Evolutionary conservation across 1,139 yeast species (phyloP), one percentile per base, ranked within the genome.

Genomic region (Yamadazyma buinensis): DNA sequence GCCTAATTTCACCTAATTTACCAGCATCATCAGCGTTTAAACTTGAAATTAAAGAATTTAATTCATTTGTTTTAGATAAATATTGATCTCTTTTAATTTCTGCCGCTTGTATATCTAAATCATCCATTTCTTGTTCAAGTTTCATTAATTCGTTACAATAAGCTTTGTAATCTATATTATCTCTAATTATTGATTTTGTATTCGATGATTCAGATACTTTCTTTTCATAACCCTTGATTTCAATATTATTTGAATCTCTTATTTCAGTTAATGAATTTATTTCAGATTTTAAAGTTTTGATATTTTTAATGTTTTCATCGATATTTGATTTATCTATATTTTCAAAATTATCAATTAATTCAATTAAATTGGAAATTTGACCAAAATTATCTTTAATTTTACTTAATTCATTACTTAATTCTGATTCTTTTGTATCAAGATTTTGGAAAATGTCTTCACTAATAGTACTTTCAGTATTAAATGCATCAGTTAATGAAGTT

Each of bases 1-100:
- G 97, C 42, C 80, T 80, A 26, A 86, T 72, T 57, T 92, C 97
- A 22, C 98, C 99, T 25, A 78, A 57, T 47, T 80, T 82, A 18
- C 90, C 81, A 6, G 95, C 86, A 47, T 84, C 79, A 33, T 76
- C 74, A 0, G 90, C 70, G 40, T 81, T 82, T 32, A 86, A 58
- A 9, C 59, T 58, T 7, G 86, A 70, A 35, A 81, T 76, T 26
- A 64, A 57, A 9, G 66, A 65, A 36, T 92, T 73, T 26, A 92
- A 60, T 15, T 54, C 47, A 30, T 61, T 59, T 1, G 92, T 75
- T 36, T 77, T 72, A 17, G 66, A 61, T 43, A 85, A 83, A 52
- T 83, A 92, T 41, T 72, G 70, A 2, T 75, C 77, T 43, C 84
- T 70, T 38, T 79, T 76, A 2, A 61, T 59, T 41, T 79, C 82